These are phyloP conservation scores for Fagopyrum tataricum DNA, from an alignment of 148 eudicot species.

Conservation along the genomic window DNA sequence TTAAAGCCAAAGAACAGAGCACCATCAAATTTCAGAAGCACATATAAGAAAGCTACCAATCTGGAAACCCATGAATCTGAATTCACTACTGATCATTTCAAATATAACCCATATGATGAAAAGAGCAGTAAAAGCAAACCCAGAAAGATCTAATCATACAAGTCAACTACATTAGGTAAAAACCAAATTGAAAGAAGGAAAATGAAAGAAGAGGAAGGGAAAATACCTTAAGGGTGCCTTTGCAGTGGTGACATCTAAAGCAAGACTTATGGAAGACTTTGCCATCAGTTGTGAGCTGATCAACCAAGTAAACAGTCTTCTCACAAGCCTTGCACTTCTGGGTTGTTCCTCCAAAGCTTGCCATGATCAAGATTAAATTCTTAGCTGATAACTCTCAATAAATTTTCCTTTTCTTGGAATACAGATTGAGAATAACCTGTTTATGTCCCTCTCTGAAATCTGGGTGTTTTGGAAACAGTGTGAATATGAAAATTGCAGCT, in stretches of 20 bases:
- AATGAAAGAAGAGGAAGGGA: background rate
- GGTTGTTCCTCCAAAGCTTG: slow-evolving; percentile 81
- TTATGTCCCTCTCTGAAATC: background rate
- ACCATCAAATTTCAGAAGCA: background rate
- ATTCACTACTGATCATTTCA: background rate
- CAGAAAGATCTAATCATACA: background rate
- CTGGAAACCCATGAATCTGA: slow-evolving; percentile 3
- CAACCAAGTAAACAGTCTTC: slow-evolving; percentile 85
- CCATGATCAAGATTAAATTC: slow-evolving; percentile 30
- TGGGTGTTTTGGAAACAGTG: background rate
- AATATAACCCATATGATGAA: background rate
- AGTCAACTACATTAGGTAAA: background rate
- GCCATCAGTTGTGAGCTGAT: slow-evolving; percentile 71
- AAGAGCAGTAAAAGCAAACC: background rate
- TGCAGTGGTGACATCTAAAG: slow-evolving; percentile 95
- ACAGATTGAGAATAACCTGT: background rate
- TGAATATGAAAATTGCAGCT: slow-evolving; percentile 2
- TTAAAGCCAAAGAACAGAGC: background rate
- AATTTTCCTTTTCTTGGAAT: background rate
- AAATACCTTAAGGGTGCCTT: slow-evolving; percentile 75
- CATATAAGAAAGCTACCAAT: background rate
- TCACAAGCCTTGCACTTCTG: slow-evolving; percentile 92
- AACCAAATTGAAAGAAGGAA: no score
- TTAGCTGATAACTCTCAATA: background rate
- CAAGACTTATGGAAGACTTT: slow-evolving; percentile 82